Evolutionary conservation across 352 stramenopile species (phyloP).

Genomic region (Globisporangium lucens): DNA sequence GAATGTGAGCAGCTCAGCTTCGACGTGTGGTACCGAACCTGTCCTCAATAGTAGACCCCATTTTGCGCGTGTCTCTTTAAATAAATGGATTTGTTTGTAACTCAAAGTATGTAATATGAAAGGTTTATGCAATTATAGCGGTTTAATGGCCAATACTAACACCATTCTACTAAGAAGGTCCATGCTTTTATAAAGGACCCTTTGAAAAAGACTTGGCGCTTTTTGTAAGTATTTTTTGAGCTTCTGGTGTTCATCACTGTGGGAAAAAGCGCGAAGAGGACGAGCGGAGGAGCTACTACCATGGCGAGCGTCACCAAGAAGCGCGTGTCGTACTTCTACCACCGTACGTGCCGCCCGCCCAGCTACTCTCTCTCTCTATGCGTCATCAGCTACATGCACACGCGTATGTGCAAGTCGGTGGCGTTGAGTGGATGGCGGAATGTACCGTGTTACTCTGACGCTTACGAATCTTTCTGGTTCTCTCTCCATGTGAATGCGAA

Average conservation of each 20-base stretch:
- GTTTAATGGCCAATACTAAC: not conserved
- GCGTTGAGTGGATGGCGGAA: not conserved
- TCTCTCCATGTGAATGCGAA: not conserved
- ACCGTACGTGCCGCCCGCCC: conserved; percentile 42
- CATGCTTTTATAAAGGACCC: not conserved
- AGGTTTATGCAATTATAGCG: not conserved
- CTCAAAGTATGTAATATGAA: not conserved
- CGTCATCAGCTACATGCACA: not conserved
- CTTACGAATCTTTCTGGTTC: not conserved
- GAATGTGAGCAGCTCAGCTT: conserved; percentile 5
- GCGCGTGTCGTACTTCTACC: conserved; percentile 87
- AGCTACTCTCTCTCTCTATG: not conserved
- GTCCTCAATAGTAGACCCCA: not conserved
- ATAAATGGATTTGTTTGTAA: not conserved
- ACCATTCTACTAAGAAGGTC: not conserved
- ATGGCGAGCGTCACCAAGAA: conserved; percentile 61
- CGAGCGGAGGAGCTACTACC: not conserved
- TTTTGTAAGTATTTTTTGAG: not conserved
- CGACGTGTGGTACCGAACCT: conserved; percentile 3
- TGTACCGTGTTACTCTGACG: not conserved
- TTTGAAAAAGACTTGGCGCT: not conserved
- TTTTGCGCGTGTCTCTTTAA: not conserved
- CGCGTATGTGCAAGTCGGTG: not conserved
- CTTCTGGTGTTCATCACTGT: not conserved
- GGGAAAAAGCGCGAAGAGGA: not conserved